Base-by-base conservation (phyloP, 2,329 filamentous ascomycete genomes). In the Talaromyces marneffei region DNA sequence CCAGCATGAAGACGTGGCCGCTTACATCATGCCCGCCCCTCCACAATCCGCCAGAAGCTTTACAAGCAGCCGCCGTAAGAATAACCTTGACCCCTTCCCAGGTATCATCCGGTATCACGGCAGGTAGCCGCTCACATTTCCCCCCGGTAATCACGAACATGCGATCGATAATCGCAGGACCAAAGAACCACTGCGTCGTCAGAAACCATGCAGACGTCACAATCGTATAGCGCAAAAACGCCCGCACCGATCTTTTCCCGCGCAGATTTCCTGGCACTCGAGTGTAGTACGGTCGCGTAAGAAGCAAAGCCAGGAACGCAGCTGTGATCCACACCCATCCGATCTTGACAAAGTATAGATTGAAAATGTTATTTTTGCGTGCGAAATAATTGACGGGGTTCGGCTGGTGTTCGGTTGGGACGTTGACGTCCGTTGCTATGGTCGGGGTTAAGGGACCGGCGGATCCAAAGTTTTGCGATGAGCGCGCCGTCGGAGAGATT, bases 101-200 rank as follows among this genome's bases (percentile, higher is more conserved):
- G 27, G 52, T 44, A 40, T 60, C 42, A 14, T 44, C 46, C 16
- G 56, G 48, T 7, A 33, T 25, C 27, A 18, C 29, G 46, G 48
- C 56, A 37, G 42, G 60, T 37, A 61, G 35, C 75, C n/a, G 78
- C 76, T 91, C 86, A 73, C 94, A 99, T 69, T 84, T 84, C 1
- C 94, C 94, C 2, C 94, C 94, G 0, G 91, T 96, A 74, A 91
- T 84, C n/a, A 86, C 81, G 74, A 97, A 99, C 3, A 89, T 86
- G 61, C 92, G 87, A 74, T 99, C 94, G 68, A 97, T 93, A 54
- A 99, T 80, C 20, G 92, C 83, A 2, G 94, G 87, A 0, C 94
- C 94, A 70, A 99, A 97, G 75, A 87, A 97, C 94, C 94, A 97
- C 79, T 97, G 94, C 65, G 94, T 99, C 18, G 94, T 87, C 40